These are phyloP conservation scores for Fusarium albosuccineum DNA, from an alignment of 2,329 filamentous ascomycete species.

Conservation along the genomic window DNA sequence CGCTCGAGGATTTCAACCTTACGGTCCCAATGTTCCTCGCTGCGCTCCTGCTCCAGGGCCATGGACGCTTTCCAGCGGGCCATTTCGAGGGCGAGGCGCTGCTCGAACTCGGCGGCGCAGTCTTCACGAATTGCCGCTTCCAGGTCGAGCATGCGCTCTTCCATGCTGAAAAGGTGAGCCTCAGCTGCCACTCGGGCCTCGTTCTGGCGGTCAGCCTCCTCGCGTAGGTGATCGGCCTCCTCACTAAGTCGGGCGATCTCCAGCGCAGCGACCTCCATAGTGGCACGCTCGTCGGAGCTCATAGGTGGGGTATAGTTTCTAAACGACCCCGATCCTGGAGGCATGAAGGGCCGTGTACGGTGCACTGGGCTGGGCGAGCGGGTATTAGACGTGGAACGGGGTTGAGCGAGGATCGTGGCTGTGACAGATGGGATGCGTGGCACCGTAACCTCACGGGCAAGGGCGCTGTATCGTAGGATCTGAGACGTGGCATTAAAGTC, in stretches of 20 bases:
- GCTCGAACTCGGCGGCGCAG: constrained; percentile 88
- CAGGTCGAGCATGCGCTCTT: constrained; percentile 74
- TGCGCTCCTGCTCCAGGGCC: constrained; percentile 82
- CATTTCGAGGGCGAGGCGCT: constrained; percentile 79
- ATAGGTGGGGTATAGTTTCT: constrained; percentile 57
- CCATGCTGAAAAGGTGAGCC: constrained; percentile 76
- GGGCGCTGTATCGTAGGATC: constrained; percentile 92
- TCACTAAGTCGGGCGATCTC: constrained; percentile 81
- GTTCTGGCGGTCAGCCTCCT: constrained; percentile 78
- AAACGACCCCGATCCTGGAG: constrained; percentile 52
- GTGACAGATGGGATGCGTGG: constrained; percentile 88
- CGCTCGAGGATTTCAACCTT: constrained; percentile 79
- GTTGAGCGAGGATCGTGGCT: constrained; percentile 71
- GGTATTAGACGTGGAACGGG: constrained; percentile 42
- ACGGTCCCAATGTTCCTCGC: constrained; percentile 87
- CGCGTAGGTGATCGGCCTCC: constrained; percentile 80
- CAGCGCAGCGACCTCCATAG: constrained; percentile 84
- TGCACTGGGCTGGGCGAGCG: constrained; percentile 50
- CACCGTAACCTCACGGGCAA: constrained; percentile 93
- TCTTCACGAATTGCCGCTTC: constrained; percentile 92
- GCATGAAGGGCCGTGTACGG: constrained; percentile 56
- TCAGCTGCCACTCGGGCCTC: constrained; percentile 79
- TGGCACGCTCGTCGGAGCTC: constrained; percentile 69
- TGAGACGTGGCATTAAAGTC: constrained; percentile 98
- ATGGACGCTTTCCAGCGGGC: constrained; percentile 84